phyloP scores from a whole-genome alignment of 1,284 basidiomycete species.

The Moesziomyces antarcticus region DNA sequence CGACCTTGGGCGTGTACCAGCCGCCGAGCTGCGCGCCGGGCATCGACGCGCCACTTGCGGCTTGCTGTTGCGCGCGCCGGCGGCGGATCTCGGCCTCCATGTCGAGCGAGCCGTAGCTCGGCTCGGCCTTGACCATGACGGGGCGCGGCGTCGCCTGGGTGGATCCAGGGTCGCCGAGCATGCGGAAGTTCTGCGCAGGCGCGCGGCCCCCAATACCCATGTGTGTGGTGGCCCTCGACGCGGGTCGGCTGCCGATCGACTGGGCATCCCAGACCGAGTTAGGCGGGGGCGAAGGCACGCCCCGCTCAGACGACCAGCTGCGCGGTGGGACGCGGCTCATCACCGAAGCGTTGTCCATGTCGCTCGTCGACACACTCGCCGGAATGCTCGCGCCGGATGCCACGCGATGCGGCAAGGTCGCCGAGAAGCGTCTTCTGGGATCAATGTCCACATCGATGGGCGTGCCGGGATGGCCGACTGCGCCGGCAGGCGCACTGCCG shows the following conservation, averaged over 20 bases:
- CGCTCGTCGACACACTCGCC: constrained; percentile 25
- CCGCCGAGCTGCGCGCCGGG: constrained; percentile 37
- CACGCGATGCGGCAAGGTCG: constrained; percentile 19
- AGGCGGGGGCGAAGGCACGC: constrained; percentile 50
- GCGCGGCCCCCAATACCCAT: constrained; percentile 11
- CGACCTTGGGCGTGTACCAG: constrained; percentile 53
- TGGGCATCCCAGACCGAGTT: constrained; percentile 52
- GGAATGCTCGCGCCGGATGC: constrained; percentile 31
- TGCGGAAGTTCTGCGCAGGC: constrained; percentile 38
- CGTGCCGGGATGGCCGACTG: constrained; percentile 1
- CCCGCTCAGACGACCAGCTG: constrained; percentile 47
- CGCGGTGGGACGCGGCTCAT: constrained; percentile 51
- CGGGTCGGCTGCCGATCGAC: constrained; percentile 34
- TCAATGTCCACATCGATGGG: constrained; percentile 20
- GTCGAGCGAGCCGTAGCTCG: constrained; percentile 48
- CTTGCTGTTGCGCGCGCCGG: constrained; percentile 37
- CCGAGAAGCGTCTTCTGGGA: constrained; percentile 21
- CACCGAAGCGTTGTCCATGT: constrained; percentile 18
- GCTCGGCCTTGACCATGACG: constrained; percentile 27
- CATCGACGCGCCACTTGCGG: constrained; percentile 13
- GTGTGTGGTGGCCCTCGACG: constrained; percentile 29
- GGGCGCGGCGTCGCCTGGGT: constrained; percentile 29
- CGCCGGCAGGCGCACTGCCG: constrained; percentile 18
- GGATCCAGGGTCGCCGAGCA: constrained; percentile 30
- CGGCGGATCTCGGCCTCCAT: constrained; percentile 59